phyloP scores from a whole-genome alignment of 257 asterid species.

The Solanum virginianum region DNA sequence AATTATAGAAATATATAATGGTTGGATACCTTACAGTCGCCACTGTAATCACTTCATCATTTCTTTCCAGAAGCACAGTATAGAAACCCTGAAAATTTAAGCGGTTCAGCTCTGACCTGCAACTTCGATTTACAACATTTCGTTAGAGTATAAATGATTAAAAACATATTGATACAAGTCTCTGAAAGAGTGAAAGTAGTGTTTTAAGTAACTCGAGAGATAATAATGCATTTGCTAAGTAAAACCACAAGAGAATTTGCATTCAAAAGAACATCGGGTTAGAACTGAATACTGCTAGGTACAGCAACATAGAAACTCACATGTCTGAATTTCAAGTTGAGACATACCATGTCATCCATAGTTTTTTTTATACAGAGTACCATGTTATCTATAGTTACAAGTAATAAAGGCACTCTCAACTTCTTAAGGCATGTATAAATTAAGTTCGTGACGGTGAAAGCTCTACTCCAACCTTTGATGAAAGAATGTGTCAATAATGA shows the following conservation, averaged over 20 bases:
- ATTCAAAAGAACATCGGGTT: neutral
- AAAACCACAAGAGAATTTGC: neutral
- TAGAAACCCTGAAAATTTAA: constrained; percentile 68
- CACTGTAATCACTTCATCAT: constrained; percentile 47
- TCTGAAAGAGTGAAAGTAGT: neutral
- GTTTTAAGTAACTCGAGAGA: neutral
- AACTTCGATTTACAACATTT: neutral
- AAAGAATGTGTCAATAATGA: neutral
- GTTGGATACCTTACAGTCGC: constrained; percentile 52
- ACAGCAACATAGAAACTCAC: neutral
- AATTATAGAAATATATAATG: neutral
- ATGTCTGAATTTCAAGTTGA: neutral
- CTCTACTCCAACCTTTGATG: neutral
- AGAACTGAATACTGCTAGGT: neutral
- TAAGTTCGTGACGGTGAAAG: neutral
- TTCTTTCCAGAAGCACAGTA: constrained; percentile 54
- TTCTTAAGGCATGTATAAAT: neutral
- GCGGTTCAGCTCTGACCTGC: constrained; percentile 71
- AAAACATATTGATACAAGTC: neutral
- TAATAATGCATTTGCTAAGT: neutral
- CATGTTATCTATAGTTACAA: neutral
- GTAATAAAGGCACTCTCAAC: neutral
- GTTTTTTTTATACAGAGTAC: neutral
- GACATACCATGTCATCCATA: neutral
- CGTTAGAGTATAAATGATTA: neutral